Evolutionary conservation across 495 filamentous ascomycete species (phyloP).

Genomic region (Oleoguttula mirabilis): DNA sequence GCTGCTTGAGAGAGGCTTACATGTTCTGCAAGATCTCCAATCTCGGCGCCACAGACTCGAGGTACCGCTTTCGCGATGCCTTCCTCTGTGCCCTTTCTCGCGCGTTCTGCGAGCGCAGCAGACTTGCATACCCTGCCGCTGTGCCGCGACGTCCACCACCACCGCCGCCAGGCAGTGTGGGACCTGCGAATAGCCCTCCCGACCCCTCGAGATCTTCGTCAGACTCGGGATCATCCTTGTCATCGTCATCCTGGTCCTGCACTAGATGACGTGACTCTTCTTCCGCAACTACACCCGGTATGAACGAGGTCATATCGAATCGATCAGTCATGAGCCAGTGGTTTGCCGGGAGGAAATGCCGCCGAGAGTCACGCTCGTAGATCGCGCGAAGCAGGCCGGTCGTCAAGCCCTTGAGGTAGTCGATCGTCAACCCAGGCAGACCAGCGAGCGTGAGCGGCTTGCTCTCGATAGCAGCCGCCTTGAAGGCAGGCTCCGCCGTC

Average conservation of each 20-base stretch:
- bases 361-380: conserved; percentile 86
- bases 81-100: conserved; percentile 47
- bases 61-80: conserved; percentile 49
- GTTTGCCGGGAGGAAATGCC: conserved; percentile 63
- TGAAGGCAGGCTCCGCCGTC: conserved; percentile 11
- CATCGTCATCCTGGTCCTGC: conserved; percentile 37
- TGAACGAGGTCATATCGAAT: conserved; percentile 87
- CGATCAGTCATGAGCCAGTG: conserved; percentile 93
- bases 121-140: conserved; percentile 1
- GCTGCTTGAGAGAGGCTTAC: too few species aligned
- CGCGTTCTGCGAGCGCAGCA: conserved; percentile 7
- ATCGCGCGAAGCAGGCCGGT: conserved; percentile 78
- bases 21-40: conserved; percentile 88
- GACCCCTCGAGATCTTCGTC: conserved; percentile 31
- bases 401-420: conserved; percentile 66
- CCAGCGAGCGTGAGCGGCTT: conserved; percentile 35
- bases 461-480: conserved; percentile 10
- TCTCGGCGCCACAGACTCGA: conserved; percentile 67
- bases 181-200: not conserved
- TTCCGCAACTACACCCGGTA: conserved; percentile 72
- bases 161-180: not conserved
- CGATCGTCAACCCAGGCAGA: conserved; percentile 59
- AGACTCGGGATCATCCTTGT: conserved; percentile 37
- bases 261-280: conserved; percentile 67
- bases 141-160: not conserved